phyloP scores from a whole-genome alignment of 768 basidiomycete genomes.

The Mycena floridula region DNA sequence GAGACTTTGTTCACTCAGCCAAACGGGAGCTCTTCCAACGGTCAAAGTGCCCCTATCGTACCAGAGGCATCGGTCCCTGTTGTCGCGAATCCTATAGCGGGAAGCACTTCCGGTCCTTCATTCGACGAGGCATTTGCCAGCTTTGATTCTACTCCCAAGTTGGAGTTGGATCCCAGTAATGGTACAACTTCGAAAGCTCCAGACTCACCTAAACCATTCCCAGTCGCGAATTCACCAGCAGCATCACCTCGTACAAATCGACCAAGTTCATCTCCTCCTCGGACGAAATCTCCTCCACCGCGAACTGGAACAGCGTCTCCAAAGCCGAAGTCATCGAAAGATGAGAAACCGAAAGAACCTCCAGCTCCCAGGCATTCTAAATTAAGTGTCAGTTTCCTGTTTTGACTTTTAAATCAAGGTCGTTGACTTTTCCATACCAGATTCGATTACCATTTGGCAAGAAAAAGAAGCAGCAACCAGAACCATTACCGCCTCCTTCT shows the following conservation, averaged over 20 bases:
- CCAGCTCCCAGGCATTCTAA: conserved; percentile 60
- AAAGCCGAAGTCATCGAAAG: conserved; percentile 54
- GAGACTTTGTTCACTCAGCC: conserved; percentile 21
- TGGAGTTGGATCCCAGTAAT: conserved; percentile 27
- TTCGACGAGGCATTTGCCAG: conserved; percentile 58
- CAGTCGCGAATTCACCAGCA: conserved; percentile 30
- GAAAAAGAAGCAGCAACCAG: conserved; percentile 61
- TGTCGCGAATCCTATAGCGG: too few species aligned
- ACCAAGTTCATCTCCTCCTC: conserved; percentile 36
- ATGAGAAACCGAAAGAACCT: conserved; percentile 53
- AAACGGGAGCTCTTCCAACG: conserved; percentile 32
- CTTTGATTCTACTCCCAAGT: conserved; percentile 30
- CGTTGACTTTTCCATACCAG: conserved; percentile 26
- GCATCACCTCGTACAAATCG: conserved; percentile 31
- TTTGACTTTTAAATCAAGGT: too few species aligned
- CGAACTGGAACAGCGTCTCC: conserved; percentile 53
- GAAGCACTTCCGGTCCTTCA: conserved; percentile 15
- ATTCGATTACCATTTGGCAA: conserved; percentile 76
- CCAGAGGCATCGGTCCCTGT: conserved; percentile 37
- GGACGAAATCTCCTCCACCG: conserved; percentile 40
- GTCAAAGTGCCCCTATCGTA: conserved; percentile 16
- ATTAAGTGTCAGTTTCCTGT: conserved; percentile 59
- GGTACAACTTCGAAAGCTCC: conserved; percentile 8
- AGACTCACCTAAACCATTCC: conserved; percentile 20
- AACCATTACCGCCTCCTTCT: conserved; percentile 35